phyloP scores from a whole-genome alignment of 208 protist species.

The Tritrichomonas musculus region DNA sequence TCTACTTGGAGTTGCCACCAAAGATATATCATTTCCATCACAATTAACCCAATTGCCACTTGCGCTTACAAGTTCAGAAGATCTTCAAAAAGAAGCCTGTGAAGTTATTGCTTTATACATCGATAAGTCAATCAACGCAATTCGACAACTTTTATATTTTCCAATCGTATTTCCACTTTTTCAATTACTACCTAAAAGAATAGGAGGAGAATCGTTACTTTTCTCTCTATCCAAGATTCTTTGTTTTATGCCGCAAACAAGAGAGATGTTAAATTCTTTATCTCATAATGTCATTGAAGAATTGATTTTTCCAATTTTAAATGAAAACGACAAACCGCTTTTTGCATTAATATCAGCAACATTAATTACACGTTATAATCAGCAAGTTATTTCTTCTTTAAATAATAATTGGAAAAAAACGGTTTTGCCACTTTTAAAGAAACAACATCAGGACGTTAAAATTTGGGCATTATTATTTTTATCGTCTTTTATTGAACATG shows the following conservation, averaged over 20 bases:
- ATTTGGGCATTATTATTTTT: background rate
- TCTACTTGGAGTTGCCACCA: background rate
- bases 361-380: background rate
- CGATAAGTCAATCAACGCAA: background rate
- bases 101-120: slow-evolving; percentile 2
- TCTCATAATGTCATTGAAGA: background rate
- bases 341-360: background rate
- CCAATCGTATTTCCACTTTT: background rate
- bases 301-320: background rate
- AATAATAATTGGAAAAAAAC: background rate
- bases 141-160: background rate
- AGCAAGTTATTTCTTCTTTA: background rate
- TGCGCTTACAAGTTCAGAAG: background rate
- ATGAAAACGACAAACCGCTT: background rate
- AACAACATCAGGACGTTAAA: background rate
- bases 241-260: background rate
- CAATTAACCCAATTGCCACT: background rate
- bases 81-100: background rate
- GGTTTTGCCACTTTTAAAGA: background rate
- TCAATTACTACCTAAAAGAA: background rate
- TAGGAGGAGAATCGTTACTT: background rate
- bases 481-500: background rate
- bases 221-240: background rate
- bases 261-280: background rate
- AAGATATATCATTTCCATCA: background rate